Evolutionary conservation across 1,284 basidiomycete species (phyloP).

Genomic region (Fomes fomentarius): DNA sequence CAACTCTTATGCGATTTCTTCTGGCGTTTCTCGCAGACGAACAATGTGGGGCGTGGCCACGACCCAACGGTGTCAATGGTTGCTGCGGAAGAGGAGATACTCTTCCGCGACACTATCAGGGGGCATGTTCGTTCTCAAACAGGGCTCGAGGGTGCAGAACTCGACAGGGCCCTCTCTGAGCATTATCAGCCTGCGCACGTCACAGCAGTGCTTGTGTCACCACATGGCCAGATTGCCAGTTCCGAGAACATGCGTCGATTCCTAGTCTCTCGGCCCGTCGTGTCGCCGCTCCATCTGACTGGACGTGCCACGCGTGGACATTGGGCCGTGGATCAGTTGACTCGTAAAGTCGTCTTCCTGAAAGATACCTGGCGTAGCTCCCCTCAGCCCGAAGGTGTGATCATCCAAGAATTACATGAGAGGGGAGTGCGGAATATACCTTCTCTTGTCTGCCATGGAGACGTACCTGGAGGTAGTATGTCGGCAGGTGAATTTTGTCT

Average conservation of each 20-base stretch:
- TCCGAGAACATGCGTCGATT: not conserved
- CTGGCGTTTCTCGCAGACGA: slow-evolving; percentile 26
- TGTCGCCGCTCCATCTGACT: not conserved
- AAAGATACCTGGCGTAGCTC: slow-evolving; percentile 16
- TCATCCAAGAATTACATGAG: not conserved
- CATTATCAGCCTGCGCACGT: not conserved
- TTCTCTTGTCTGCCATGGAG: not conserved
- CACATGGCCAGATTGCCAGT: not conserved
- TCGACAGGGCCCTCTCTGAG: not conserved
- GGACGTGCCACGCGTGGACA: slow-evolving; percentile 4
- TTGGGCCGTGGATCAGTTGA: slow-evolving; percentile 8
- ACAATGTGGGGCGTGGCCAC: slow-evolving; percentile 20
- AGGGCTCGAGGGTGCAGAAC: not conserved
- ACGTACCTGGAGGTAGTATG: no score
- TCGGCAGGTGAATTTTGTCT: no score
- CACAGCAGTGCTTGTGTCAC: not conserved
- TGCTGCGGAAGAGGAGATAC: slow-evolving; percentile 9
- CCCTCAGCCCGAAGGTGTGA: not conserved
- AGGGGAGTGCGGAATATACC: not conserved
- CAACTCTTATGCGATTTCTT: slow-evolving; percentile 30
- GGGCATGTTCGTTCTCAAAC: slow-evolving; percentile 1
- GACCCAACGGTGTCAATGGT: slow-evolving; percentile 24
- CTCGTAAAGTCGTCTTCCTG: slow-evolving; percentile 1
- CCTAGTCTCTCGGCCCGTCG: slow-evolving; percentile 9
- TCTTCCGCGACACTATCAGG: slow-evolving; percentile 2